Base-by-base conservation (phyloP, 1,284 basidiomycete species). In the Trametes pubescens region DNA sequence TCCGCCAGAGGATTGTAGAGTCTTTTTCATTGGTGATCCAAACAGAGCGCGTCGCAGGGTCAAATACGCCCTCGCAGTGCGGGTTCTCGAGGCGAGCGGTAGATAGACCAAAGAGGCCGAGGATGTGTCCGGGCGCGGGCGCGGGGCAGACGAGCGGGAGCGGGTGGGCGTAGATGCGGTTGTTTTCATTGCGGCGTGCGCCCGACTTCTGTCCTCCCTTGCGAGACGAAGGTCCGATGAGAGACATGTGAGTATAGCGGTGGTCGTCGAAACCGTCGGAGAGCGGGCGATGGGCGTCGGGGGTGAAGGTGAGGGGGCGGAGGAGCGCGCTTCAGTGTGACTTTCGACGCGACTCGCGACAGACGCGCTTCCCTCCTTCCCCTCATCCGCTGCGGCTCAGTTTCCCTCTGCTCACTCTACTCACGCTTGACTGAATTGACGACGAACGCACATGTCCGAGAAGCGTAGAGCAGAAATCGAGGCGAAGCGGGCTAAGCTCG, bases 401-500 rank as follows among this genome's bases (percentile, higher is more conserved):
- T 46, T n/a, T 3, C 14, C 14, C 43, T 38, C 51, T 26, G 13
- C 47, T 49, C 40, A n/a, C 13, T 13, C 57, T 37, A 49, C 55
- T 59, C 46, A 24, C 22, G 13, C 18, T 18, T 26, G 34, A n/a
- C 11, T 1, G 11, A 32, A 34, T 18, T n/a, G 22, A 56, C 29
- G 44, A 29, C 9, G 9, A n/a, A 26, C 18, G 7, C 21, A 22
- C n/a, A 78, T 76, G 77, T 74, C 77, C 22, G 82, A 82, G 61
- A 75, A 78, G 62, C 83, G 90, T 44, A 79, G 88, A 72, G 86
- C 90, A 72, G 96, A 98, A 79, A 94, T 99, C 66, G 95, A 96
- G 78, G 93, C 91, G 46, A 99, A 99, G 79, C 84, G 91, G 64
- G 88, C 89, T 8, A 96, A 95, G 77, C 88, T 99, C 47, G 94